These are phyloP conservation scores for Xerocomellus amylosporus DNA, from an alignment of 768 basidiomycete genomes.

Conservation along the genomic window DNA sequence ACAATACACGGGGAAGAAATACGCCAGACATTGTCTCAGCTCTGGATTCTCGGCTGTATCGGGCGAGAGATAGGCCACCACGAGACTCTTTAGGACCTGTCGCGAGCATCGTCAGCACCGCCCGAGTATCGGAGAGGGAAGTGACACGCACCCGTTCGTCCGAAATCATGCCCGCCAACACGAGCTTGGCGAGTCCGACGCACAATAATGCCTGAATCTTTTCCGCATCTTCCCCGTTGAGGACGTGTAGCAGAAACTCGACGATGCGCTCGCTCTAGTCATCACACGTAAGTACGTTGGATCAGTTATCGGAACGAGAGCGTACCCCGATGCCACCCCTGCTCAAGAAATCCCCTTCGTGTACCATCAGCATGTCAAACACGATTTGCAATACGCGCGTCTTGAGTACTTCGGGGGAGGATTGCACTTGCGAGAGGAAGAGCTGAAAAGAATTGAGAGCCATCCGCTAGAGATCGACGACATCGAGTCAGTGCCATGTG, in stretches of 20 bases:
- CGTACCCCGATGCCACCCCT: slow-evolving; percentile 36
- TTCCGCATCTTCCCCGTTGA: slow-evolving; percentile 54
- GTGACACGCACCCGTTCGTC: slow-evolving; percentile 58
- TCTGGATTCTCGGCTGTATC: slow-evolving; percentile 78
- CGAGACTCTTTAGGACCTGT: slow-evolving; percentile 49
- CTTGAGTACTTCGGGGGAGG: slow-evolving; percentile 62
- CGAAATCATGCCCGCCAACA: slow-evolving; percentile 70
- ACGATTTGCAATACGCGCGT: slow-evolving; percentile 71
- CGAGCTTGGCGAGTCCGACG: slow-evolving; percentile 82
- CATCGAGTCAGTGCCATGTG: neutral
- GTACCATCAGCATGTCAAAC: slow-evolving; percentile 85
- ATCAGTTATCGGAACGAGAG: neutral
- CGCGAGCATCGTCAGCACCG: neutral
- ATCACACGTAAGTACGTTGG: neutral
- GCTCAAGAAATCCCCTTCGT: slow-evolving; percentile 64
- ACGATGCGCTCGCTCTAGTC: slow-evolving; percentile 56
- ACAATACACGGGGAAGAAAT: slow-evolving; percentile 85
- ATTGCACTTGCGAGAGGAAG: slow-evolving; percentile 73
- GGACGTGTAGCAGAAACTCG: slow-evolving; percentile 58
- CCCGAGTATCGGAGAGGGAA: too few relatives aligned
- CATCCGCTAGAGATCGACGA: slow-evolving; percentile 23
- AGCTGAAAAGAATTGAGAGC: slow-evolving; percentile 64
- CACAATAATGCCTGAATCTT: slow-evolving; percentile 70
- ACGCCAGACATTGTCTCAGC: slow-evolving; percentile 79
- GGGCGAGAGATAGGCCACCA: slow-evolving; percentile 71